phyloP scores from a whole-genome alignment of 2,329 filamentous ascomycete species.

The Pestalotiopsis sp. region DNA sequence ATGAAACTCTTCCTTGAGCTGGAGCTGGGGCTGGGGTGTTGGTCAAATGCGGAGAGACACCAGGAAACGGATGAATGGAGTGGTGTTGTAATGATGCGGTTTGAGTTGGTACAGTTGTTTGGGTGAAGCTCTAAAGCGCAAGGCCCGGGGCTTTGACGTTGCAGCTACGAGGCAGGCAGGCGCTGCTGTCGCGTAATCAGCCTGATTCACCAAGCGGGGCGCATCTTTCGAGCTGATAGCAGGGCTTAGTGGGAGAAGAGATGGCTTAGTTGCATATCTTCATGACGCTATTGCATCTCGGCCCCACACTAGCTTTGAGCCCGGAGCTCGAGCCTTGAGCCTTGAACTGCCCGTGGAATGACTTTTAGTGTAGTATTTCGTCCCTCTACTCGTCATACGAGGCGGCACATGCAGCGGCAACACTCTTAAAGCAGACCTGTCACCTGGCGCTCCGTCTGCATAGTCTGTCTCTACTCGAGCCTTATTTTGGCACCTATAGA shows the following conservation, averaged over 20 bases:
- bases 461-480: background rate
- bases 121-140: conserved; percentile 23
- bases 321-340: no score
- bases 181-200: conserved; percentile 31
- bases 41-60: background rate
- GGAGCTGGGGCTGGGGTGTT: background rate
- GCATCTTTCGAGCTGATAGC: conserved; percentile 1
- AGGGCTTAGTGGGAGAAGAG: background rate
- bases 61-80: background rate
- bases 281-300: background rate
- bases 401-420: background rate
- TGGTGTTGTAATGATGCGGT: background rate
- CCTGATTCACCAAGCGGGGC: conserved; percentile 23
- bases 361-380: background rate
- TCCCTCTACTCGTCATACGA: background rate
- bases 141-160: conserved; percentile 13
- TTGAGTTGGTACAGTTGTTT: conserved; percentile 11
- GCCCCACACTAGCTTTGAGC: background rate
- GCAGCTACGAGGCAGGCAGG: conserved; percentile 21
- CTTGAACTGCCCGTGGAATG: background rate
- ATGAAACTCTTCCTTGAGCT: background rate
- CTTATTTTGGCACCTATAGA: background rate
- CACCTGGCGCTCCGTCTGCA: no score
- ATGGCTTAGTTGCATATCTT: background rate
- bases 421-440: background rate